Conservation (phyloP, 495 filamentous ascomycete genomes). For the Tetracladium setigerum region DNA sequence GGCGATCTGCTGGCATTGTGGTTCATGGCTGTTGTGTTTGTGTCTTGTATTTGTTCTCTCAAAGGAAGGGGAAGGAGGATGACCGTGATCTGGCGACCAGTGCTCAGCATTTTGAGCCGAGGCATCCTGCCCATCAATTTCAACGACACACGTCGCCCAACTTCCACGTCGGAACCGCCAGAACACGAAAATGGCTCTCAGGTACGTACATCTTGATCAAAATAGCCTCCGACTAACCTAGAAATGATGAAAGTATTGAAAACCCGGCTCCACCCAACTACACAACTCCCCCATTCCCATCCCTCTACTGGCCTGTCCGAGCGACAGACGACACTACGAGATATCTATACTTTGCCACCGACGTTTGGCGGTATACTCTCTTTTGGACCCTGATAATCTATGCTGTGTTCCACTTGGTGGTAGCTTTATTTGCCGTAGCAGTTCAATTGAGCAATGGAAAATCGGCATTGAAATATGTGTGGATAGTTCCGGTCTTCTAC, state of each 20-base stretch:
- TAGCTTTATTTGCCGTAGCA: slow-evolving; percentile 62
- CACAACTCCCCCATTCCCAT: slow-evolving; percentile 70
- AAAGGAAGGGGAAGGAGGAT: background rate
- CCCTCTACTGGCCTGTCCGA: slow-evolving; percentile 73
- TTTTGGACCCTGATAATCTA: slow-evolving; percentile 78
- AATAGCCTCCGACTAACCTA: background rate
- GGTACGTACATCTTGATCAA: background rate
- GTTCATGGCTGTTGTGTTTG: background rate
- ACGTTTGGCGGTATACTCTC: slow-evolving; percentile 90
- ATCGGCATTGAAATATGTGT: slow-evolving; percentile 64
- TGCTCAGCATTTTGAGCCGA: slow-evolving; percentile 8
- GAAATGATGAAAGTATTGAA: background rate
- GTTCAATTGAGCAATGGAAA: slow-evolving; percentile 54
- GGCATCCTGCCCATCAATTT: slow-evolving; percentile 11
- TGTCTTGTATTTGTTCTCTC: background rate
- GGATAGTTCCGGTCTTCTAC: slow-evolving; percentile 72
- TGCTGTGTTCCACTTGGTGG: slow-evolving; percentile 58
- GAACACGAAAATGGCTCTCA: background rate
- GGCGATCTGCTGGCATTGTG: slow-evolving; percentile 41
- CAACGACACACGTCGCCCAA: background rate
- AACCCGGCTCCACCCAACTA: slow-evolving; percentile 43
- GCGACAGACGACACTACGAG: slow-evolving; percentile 36
- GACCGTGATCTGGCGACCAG: background rate
- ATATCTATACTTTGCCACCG: slow-evolving; percentile 68
- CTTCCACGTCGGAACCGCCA: background rate